Conservation (phyloP, 495 filamentous ascomycete genomes). For the Pseudomonodictys pantanalensis region DNA sequence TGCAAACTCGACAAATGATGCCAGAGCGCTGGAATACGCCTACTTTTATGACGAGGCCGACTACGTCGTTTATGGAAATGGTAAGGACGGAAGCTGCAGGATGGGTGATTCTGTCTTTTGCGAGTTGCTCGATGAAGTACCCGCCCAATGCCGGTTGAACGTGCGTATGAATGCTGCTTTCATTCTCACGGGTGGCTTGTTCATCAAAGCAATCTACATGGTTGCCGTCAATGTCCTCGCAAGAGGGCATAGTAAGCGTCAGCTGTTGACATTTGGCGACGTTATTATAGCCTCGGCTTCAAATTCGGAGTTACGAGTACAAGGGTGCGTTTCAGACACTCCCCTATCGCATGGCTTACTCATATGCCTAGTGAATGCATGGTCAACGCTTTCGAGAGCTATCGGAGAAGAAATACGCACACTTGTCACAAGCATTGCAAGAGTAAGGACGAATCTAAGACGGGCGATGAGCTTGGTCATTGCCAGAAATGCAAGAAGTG, state of each 20-base stretch:
- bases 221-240: slow-evolving; percentile 22
- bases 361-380: slow-evolving; percentile 11
- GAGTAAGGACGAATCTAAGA: slow-evolving; percentile 14
- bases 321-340: slow-evolving; percentile 16
- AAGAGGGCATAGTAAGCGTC: slow-evolving; percentile 22
- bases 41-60: background rate
- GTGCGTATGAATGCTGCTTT: slow-evolving; percentile 31
- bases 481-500: slow-evolving; percentile 31
- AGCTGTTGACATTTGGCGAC: slow-evolving; percentile 29
- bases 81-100: background rate
- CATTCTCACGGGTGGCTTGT: slow-evolving; percentile 13
- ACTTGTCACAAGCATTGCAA: slow-evolving; percentile 32
- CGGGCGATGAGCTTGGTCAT: slow-evolving; percentile 28
- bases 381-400: slow-evolving; percentile 26
- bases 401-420: slow-evolving; percentile 10
- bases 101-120: slow-evolving; percentile 11
- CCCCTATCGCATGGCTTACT: too few relatives aligned
- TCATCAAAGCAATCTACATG: slow-evolving; percentile 30
- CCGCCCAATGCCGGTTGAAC: slow-evolving; percentile 22
- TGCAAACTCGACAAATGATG: slow-evolving; percentile 11
- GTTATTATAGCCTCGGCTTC: slow-evolving; percentile 28
- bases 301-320: slow-evolving; percentile 21
- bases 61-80: background rate
- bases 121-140: background rate
- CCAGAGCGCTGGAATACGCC: slow-evolving; percentile 2